phyloP scores from a whole-genome alignment of 352 stramenopile genomes.

The Phytophthora palmivora region DNA sequence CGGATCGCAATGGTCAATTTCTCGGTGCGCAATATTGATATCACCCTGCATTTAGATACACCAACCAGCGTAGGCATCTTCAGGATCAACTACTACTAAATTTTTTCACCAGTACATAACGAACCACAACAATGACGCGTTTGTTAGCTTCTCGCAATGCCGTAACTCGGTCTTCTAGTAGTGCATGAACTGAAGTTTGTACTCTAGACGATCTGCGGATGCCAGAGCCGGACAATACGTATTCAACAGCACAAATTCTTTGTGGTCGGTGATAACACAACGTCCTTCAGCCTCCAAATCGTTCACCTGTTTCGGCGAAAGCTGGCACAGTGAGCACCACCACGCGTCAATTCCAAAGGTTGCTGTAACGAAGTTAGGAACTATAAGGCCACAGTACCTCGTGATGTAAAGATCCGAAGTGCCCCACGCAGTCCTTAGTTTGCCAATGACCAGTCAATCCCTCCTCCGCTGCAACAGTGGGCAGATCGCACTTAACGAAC shows the following conservation, averaged over 20 bases:
- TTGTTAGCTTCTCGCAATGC: constrained; percentile 56
- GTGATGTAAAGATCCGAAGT: constrained; percentile 53
- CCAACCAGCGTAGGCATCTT: constrained; percentile 7
- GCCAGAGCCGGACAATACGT: constrained; percentile 86
- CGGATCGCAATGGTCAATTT: constrained; percentile 83
- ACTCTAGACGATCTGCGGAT: constrained; percentile 77
- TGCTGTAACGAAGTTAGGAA: background rate
- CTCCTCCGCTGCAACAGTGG: constrained; percentile 73
- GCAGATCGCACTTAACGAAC: constrained; percentile 59
- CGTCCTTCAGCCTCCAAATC: constrained; percentile 84
- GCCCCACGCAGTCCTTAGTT: constrained; percentile 64
- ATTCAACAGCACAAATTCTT: constrained; percentile 90
- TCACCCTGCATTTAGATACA: constrained; percentile 58
- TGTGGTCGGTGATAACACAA: constrained; percentile 88
- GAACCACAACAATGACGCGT: constrained; percentile 72
- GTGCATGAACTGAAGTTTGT: constrained; percentile 83
- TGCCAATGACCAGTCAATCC: constrained; percentile 68
- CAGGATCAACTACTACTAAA: background rate
- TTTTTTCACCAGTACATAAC: constrained; percentile 14
- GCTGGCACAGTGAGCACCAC: constrained; percentile 31
- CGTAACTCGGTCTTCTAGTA: constrained; percentile 72
- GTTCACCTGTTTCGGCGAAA: constrained; percentile 58
- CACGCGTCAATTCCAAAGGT: background rate
- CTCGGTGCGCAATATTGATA: constrained; percentile 80
- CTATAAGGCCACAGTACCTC: constrained; percentile 35